Conservation (phyloP, 2,329 filamentous ascomycete genomes). For the Sclerotinia trifoliorum region DNA sequence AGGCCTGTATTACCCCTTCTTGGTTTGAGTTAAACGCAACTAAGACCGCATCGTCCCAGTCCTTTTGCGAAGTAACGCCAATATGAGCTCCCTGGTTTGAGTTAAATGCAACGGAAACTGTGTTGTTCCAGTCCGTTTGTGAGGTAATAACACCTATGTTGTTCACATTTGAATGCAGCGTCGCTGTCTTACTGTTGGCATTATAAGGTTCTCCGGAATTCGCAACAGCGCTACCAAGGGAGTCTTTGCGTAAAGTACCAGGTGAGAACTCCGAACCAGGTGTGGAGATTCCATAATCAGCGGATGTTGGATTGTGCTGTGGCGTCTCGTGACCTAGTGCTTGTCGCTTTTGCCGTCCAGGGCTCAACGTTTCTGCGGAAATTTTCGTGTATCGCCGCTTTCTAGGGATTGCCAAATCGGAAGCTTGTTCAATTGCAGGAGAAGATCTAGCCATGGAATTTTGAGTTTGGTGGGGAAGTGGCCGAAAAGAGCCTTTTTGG, state of each 20-base stretch:
- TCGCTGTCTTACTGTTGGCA: neutral
- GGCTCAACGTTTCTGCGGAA: neutral
- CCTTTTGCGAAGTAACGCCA: neutral
- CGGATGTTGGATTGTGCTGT: neutral
- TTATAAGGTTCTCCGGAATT: too few species aligned
- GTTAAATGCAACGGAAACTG: neutral
- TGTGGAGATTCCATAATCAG: neutral
- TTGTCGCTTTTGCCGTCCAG: neutral
- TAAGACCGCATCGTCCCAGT: neutral
- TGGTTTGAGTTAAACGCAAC: neutral
- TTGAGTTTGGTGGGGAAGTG: neutral
- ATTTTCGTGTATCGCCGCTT: neutral
- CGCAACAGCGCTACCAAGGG: neutral
- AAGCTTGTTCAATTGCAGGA: neutral
- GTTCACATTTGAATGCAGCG: neutral
- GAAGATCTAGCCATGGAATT: neutral
- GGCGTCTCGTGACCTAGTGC: neutral
- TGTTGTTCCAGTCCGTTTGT: neutral
- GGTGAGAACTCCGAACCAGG: neutral
- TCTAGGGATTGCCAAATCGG: neutral
- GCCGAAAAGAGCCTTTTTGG: slow-evolving; percentile 2
- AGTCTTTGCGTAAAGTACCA: neutral
- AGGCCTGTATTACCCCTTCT: neutral
- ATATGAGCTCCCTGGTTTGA: neutral
- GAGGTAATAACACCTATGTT: neutral